phyloP scores from a whole-genome alignment of 257 asterid species.

The Jasminum sambac region DNA sequence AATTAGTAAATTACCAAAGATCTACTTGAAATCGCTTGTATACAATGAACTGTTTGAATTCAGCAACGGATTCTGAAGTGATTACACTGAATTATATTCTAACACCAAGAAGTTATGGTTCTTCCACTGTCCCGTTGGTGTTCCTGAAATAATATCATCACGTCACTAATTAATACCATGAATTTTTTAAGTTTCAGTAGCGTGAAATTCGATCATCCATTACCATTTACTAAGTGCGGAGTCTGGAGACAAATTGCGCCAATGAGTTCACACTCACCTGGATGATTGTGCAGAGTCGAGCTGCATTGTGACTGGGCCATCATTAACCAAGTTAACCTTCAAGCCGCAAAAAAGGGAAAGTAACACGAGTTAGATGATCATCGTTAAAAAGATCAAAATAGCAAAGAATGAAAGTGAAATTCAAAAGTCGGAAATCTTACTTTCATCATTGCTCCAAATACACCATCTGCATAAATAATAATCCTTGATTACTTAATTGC shows the following conservation, averaged over 20 bases:
- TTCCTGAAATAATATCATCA: slow-evolving; percentile 32
- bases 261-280: slow-evolving; percentile 34
- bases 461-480: slow-evolving; percentile 63
- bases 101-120: slow-evolving; percentile 3
- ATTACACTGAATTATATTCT: not conserved
- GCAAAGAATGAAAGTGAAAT: slow-evolving; percentile 12
- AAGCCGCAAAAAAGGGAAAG: slow-evolving; percentile 2
- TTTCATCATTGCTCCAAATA: slow-evolving; percentile 93
- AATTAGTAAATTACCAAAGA: not conserved
- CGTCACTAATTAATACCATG: not conserved
- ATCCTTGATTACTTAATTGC: slow-evolving; percentile 11
- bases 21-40: not conserved
- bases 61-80: not conserved
- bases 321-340: slow-evolving; percentile 85
- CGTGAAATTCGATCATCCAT: not conserved
- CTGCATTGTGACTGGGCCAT: slow-evolving; percentile 95
- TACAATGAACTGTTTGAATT: not conserved
- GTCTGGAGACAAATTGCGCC: too few relatives aligned
- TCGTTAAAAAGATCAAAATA: not conserved
- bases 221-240: too few relatives aligned
- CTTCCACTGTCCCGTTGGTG: slow-evolving; percentile 23
- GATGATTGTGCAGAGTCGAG: slow-evolving; percentile 78
- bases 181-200: not conserved
- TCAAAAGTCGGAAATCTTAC: slow-evolving; percentile 43
- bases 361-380: slow-evolving; percentile 3